Evolutionary conservation across 2,329 filamentous ascomycete species (phyloP).

Genomic region (Trichoderma sp.): DNA sequence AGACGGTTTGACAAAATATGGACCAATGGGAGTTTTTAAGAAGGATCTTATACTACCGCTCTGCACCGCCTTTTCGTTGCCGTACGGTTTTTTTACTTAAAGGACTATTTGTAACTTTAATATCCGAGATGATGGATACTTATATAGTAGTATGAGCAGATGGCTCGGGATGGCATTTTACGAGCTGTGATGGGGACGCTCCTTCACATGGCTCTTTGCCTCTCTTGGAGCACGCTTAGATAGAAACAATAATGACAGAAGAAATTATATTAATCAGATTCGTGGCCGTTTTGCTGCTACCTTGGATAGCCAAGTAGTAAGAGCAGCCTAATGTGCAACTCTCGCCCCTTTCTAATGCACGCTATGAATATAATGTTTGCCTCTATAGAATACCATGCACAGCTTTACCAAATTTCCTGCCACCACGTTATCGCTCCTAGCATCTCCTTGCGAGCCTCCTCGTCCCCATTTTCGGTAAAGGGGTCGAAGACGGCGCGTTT

Average conservation of each 20-base stretch:
- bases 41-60: neutral
- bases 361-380: neutral
- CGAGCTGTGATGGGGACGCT: neutral
- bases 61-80: neutral
- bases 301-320: neutral
- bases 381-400: neutral
- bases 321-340: neutral
- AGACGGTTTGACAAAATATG: neutral
- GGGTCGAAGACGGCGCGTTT: conserved; percentile 53
- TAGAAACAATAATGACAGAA: neutral
- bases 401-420: conserved; percentile 56
- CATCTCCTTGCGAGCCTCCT: conserved; percentile 42
- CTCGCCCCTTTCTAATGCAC: neutral
- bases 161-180: neutral
- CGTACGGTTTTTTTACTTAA: neutral
- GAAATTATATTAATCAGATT: neutral
- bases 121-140: neutral
- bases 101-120: neutral
- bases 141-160: neutral
- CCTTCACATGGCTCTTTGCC: neutral
- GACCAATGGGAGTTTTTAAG: neutral
- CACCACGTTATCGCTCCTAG: conserved; percentile 48
- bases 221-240: neutral
- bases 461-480: conserved; percentile 42
- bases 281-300: neutral